Conservation (phyloP, 2,329 filamentous ascomycete genomes). For the Aplosporella prunicola region DNA sequence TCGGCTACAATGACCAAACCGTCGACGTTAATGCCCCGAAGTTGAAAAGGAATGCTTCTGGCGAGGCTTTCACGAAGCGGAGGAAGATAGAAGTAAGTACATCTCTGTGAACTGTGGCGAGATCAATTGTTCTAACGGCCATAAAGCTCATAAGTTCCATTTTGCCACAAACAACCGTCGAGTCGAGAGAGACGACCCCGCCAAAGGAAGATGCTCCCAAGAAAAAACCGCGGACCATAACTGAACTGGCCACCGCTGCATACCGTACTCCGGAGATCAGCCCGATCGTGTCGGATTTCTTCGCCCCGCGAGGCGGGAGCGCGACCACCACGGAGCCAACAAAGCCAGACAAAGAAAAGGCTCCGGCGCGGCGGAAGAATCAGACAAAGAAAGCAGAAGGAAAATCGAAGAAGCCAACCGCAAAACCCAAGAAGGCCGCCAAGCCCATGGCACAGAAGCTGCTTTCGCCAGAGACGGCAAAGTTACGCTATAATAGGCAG, state of each 20-base stretch:
- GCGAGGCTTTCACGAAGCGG: conserved; percentile 18
- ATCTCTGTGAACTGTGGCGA: neutral
- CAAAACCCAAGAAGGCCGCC: conserved; percentile 20
- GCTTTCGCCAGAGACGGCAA: conserved; percentile 26
- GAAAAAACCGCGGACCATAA: conserved; percentile 31
- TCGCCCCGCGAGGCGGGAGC: conserved; percentile 15
- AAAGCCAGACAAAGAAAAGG: conserved; percentile 11
- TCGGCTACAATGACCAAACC: neutral
- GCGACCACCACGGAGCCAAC: conserved; percentile 16
- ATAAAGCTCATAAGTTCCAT: too few species aligned
- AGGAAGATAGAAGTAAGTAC: conserved; percentile 21
- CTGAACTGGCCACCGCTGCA: conserved; percentile 28
- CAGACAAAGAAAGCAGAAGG: conserved; percentile 14
- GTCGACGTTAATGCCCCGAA: too few species aligned
- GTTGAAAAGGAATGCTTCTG: conserved; percentile 7
- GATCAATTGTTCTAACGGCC: neutral
- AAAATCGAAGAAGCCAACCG: conserved; percentile 12
- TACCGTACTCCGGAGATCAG: conserved; percentile 14
- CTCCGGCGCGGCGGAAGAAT: neutral
- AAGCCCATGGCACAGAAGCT: conserved; percentile 26
- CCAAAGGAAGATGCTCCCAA: conserved; percentile 22
- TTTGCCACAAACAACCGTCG: too few species aligned
- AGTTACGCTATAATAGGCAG: conserved; percentile 20
- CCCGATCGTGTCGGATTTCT: conserved; percentile 18
- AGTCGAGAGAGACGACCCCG: neutral